Evolutionary conservation across 495 filamentous ascomycete species (phyloP), one percentile per base, ranked within the genome.

Genomic region (Jackrogersella minutella): DNA sequence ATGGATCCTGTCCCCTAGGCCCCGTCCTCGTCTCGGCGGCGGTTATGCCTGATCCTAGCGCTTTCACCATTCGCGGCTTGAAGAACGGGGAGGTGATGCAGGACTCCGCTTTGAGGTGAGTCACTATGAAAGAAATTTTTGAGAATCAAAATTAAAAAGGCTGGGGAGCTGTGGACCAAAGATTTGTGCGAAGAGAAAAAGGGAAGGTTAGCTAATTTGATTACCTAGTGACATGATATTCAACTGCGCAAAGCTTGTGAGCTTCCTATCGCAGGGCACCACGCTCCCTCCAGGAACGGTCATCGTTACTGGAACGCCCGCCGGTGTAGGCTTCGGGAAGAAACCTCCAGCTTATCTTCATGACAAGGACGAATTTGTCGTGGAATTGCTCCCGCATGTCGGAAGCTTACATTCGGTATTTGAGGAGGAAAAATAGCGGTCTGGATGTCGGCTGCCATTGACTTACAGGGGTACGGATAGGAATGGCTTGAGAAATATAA

Each of bases 1-100:
- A 81, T 55, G 76, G 76, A 9, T 71, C 76, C 3, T 82, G 77
- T 57, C 81, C 80, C 5, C 73, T 83, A 30, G 85, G 86, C 11
- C 86, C 86, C 5, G 78, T 79, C 2, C 64, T 88, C n/a, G 86
- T 86, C 28, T 83, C 81, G 1, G 79, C 81, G 31, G 73, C 77
- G n/a, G 69, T 80, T 11, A 67, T 88, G 37, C 78, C 82, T n/a
- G 76, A 82, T 44, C 75, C 77, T 5, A 66, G 70, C 13, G 66
- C 59, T 53, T 60, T 82, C 17, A 52, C 69, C 19, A 40, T 84
- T 60, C 69, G 77, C 54, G 79, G 81, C 6, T 64, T 78, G 71
- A 80, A 79, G 74, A 78, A 80, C 70, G 78, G 78, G 33, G 77
- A 79, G 68, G 76, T 78, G 9, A 44, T 59, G 49, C 53, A 62